A percentile compares a stretch with the other conserved stretches of the same genome.
These are phyloP conservation scores for Cordyceps farinosa DNA, from an alignment of 2,329 filamentous ascomycete species.

Conservation along the genomic window DNA sequence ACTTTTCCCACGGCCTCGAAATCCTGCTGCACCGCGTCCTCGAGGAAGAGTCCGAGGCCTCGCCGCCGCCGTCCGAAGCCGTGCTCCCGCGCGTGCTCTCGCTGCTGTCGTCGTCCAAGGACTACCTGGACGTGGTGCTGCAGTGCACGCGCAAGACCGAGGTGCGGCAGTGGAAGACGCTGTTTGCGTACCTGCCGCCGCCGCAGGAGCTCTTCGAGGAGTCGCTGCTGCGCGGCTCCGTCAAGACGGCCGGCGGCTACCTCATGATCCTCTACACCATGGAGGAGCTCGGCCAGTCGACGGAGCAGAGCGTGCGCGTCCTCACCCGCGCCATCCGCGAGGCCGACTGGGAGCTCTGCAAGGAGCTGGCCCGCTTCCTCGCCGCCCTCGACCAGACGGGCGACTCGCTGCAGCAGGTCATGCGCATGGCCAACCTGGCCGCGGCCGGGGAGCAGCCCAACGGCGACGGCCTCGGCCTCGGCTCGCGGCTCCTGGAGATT, in stretches of 20 bases:
- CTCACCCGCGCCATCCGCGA: slow-evolving; percentile 77
- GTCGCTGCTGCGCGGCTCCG: slow-evolving; percentile 73
- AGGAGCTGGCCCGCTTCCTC: slow-evolving; percentile 90
- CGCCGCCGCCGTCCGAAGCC: slow-evolving; percentile 59
- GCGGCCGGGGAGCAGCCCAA: slow-evolving; percentile 14
- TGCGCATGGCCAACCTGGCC: slow-evolving; percentile 56
- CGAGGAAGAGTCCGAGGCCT: slow-evolving; percentile 84
- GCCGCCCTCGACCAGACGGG: slow-evolving; percentile 88
- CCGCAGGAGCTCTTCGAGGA: slow-evolving; percentile 92
- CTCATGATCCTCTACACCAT: slow-evolving; percentile 89
- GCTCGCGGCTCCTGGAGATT: slow-evolving; percentile 28
- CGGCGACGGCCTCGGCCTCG: not conserved
- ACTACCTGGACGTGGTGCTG: slow-evolving; percentile 92
- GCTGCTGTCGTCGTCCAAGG: slow-evolving; percentile 67
- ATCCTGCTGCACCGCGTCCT: slow-evolving; percentile 88
- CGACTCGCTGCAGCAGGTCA: slow-evolving; percentile 68
- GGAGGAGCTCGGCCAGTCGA: slow-evolving; percentile 64
- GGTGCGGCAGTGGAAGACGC: slow-evolving; percentile 86
- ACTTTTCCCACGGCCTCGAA: slow-evolving; percentile 90
- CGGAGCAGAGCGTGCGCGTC: slow-evolving; percentile 75
- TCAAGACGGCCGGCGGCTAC: slow-evolving; percentile 96
- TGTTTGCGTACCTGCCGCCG: slow-evolving; percentile 87
- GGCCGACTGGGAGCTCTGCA: slow-evolving; percentile 92
- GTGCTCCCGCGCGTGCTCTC: slow-evolving; percentile 62
- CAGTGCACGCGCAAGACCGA: slow-evolving; percentile 98